A percentile compares a stretch with the other conserved stretches of the same genome.
Evolutionary conservation across 192 early-diverging fungal species (phyloP).

Genomic region (Backusella tuberculispora): DNA sequence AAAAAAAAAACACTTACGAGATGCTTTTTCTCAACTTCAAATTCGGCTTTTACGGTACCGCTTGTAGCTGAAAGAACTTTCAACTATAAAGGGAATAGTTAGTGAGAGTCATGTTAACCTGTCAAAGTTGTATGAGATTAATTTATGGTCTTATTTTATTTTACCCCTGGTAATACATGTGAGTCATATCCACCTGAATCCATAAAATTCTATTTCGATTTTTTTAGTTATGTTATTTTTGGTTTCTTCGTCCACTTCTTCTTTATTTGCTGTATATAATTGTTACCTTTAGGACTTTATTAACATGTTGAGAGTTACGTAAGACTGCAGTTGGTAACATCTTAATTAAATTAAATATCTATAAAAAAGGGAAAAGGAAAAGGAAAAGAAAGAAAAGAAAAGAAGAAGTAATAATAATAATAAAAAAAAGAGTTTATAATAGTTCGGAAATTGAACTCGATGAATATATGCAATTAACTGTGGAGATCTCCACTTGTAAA

Average conservation of each 20-base stretch:
- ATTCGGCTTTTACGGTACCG: slow-evolving; percentile 45
- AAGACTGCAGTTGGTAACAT: slow-evolving; percentile 17
- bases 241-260: too few relatives aligned
- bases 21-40: slow-evolving; percentile 51
- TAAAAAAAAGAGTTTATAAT: background rate
- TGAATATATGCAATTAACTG: background rate
- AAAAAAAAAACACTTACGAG: slow-evolving; percentile 43
- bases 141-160: background rate
- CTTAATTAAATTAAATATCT: background rate
- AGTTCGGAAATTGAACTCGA: background rate
- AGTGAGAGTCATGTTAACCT: too few relatives aligned
- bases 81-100: slow-evolving; percentile 26
- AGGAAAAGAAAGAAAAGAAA: background rate
- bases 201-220: slow-evolving; percentile 11
- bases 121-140: background rate
- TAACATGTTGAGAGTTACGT: background rate
- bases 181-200: slow-evolving; percentile 26
- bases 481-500: background rate
- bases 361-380: background rate
- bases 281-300: slow-evolving; percentile 4
- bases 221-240: background rate
- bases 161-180: slow-evolving; percentile 27
- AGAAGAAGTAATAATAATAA: background rate
- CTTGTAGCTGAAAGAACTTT: slow-evolving; percentile 44
- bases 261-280: background rate